Evolutionary conservation across 2,329 filamentous ascomycete genomes (phyloP), one percentile per base, ranked within the genome.

Genomic region (Phyllosticta citrichinensis): DNA sequence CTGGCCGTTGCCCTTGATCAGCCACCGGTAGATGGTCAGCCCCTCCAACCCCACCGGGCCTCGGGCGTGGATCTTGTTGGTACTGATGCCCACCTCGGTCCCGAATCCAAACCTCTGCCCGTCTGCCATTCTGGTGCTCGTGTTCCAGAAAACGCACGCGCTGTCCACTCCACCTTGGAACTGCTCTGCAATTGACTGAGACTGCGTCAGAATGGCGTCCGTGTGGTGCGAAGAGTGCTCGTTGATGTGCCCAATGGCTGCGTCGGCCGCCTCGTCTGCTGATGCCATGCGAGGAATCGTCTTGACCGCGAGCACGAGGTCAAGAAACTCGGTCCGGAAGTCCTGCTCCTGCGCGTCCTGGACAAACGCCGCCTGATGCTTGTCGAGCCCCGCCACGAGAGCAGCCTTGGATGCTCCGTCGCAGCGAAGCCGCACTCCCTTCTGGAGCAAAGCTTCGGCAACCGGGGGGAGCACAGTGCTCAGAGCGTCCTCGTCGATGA

Each of bases 61-160:
- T 57, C 94, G 81, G 1, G 90, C 89, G 73, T 99, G 94, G 65
- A 99, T 96, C 80, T 97, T 99, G 80, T 97, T 99, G 56, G 94
- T 99, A 77, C 89, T 95, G 75, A 99, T 97, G 60, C 94, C 94
- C 24, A 99, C 94, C 76, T 99, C 94, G 0, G 94, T 97, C 55
- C 94, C 94, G 75, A 99, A 99, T 8, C 94, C 94, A 73, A 95
- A 97, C 52, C 94, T 83, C 88, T 96, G 97, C 8, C 94, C 94
- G 73, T 99, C 94, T 5, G 92, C 91, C 77, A 99, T 93, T 57
- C 94, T 84, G 9, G 91, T 96, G 24, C 90, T 95, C 8, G 91
- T 89, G 73, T 99, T 99, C 91, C 93, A 97, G 80, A 96, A 99
- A 19, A 93, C 92, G 58, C 92, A 93, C 0, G 91, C 88, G 27